A percentile compares a stretch with the other conserved stretches of the same genome.
Evolutionary conservation across 2,329 filamentous ascomycete genomes (phyloP).

Genomic region (Aspergillus sp.): DNA sequence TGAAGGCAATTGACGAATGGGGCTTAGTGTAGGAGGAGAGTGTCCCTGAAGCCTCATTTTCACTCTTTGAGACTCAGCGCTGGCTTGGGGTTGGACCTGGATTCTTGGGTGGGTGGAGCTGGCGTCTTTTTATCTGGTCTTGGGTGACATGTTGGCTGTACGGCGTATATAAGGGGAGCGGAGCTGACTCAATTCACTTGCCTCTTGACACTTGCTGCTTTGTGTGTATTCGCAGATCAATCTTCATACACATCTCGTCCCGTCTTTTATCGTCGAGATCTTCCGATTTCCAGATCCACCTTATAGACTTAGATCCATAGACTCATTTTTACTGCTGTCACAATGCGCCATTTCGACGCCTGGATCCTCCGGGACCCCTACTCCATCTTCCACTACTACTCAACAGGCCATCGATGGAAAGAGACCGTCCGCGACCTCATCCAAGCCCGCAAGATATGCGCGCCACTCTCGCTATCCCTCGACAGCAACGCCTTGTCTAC

Average conservation of each 20-base stretch:
- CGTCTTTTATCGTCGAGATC: background rate
- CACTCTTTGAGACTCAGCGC: background rate
- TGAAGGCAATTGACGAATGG: background rate
- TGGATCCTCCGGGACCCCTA: conserved; percentile 41
- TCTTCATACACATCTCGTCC: background rate
- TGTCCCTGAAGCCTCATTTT: conserved; percentile 7
- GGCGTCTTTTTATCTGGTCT: background rate
- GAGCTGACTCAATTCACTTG: background rate
- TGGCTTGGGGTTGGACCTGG: background rate
- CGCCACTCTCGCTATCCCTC: conserved; percentile 17
- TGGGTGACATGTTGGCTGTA: background rate
- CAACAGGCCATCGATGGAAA: conserved; percentile 36
- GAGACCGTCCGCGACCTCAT: conserved; percentile 37
- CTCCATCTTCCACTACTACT: conserved; percentile 41
- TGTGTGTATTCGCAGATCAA: background rate
- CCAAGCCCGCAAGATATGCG: conserved; percentile 35
- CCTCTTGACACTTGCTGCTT: background rate
- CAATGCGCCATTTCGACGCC: conserved; percentile 40
- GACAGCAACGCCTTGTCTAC: background rate
- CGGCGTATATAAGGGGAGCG: background rate
- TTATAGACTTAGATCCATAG: background rate
- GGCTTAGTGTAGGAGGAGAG: background rate
- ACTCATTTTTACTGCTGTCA: background rate
- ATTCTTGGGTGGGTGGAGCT: background rate
- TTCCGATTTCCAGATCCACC: background rate